Conservation (phyloP, 768 basidiomycete species). For the Mycena crocata region DNA sequence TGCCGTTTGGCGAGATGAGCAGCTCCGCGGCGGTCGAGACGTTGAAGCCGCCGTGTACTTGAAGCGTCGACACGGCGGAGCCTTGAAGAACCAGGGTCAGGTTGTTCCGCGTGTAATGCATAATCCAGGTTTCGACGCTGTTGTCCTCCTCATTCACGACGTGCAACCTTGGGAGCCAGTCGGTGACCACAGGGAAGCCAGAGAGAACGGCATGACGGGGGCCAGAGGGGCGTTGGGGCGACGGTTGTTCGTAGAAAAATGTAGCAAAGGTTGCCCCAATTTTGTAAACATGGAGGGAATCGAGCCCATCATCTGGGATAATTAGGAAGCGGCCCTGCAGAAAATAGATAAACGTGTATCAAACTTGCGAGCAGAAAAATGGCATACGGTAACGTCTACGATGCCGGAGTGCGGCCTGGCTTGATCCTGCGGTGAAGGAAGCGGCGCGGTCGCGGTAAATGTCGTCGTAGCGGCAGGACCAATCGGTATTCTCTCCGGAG, state of each 20-base stretch:
- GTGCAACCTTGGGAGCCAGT: constrained; percentile 24
- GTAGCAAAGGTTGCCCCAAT: constrained; percentile 23
- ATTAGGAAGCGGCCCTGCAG: constrained; percentile 22
- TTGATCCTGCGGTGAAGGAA: constrained; percentile 27
- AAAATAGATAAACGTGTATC: neutral
- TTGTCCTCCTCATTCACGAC: constrained; percentile 30
- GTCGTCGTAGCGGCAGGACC: constrained; percentile 19
- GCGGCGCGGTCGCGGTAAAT: constrained; percentile 19
- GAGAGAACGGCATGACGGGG: constrained; percentile 23
- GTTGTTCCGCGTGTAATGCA: constrained; percentile 25
- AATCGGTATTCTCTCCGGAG: constrained; percentile 10
- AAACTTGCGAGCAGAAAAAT: neutral
- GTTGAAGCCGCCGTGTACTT: constrained; percentile 20
- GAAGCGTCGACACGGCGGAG: constrained; percentile 21
- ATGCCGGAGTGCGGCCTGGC: constrained; percentile 26
- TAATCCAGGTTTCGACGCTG: constrained; percentile 28
- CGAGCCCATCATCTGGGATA: constrained; percentile 26
- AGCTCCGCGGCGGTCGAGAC: constrained; percentile 26
- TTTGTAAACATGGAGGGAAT: constrained; percentile 25
- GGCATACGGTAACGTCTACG: constrained; percentile 22
- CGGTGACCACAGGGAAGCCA: constrained; percentile 11
- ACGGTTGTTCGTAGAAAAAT: constrained; percentile 26
- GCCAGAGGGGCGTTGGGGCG: constrained; percentile 18
- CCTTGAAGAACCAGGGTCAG: constrained; percentile 23
- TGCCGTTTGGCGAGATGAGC: constrained; percentile 25